Evolutionary conservation across 2,329 filamentous ascomycete genomes (phyloP).

Genomic region (Ophidiomyces ophidiicola): DNA sequence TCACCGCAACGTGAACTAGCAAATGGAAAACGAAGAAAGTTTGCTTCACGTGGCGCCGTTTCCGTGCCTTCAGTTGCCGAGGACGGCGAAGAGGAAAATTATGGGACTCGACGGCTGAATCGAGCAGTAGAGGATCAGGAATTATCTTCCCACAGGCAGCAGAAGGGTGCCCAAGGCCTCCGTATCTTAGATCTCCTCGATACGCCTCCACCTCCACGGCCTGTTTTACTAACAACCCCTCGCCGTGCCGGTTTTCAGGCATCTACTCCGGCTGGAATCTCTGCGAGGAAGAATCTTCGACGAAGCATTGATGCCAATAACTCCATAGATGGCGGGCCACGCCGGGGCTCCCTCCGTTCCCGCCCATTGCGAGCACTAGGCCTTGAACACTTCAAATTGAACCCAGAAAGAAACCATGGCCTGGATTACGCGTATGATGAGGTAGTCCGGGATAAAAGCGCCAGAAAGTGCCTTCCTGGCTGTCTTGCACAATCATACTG

Average conservation of each 20-base stretch:
- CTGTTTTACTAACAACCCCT: constrained; percentile 10
- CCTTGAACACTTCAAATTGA: constrained; percentile 69
- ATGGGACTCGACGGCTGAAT: background rate
- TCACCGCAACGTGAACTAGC: constrained; percentile 11
- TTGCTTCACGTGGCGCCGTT: constrained; percentile 20
- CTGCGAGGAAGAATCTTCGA: background rate
- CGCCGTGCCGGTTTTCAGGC: constrained; percentile 3
- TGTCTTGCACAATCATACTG: constrained; percentile 69
- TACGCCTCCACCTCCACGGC: constrained; percentile 9
- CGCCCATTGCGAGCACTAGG: constrained; percentile 47
- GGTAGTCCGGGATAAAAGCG: constrained; percentile 57
- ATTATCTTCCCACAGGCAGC: no score
- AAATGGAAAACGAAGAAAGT: constrained; percentile 29
- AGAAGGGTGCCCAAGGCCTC: background rate
- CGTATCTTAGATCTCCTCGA: constrained; percentile 19
- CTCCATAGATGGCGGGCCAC: background rate
- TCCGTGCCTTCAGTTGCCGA: constrained; percentile 39
- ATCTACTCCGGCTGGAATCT: background rate
- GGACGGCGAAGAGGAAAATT: constrained; percentile 33
- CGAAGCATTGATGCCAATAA: no score
- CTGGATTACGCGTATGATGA: constrained; percentile 61
- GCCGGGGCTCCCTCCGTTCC: constrained; percentile 43
- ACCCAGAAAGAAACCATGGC: constrained; percentile 59
- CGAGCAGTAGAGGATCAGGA: background rate
- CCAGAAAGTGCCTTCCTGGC: constrained; percentile 58